These are phyloP conservation scores for Trichoderma asperelloides DNA, from an alignment of 495 filamentous ascomycete species.

Conservation along the genomic window DNA sequence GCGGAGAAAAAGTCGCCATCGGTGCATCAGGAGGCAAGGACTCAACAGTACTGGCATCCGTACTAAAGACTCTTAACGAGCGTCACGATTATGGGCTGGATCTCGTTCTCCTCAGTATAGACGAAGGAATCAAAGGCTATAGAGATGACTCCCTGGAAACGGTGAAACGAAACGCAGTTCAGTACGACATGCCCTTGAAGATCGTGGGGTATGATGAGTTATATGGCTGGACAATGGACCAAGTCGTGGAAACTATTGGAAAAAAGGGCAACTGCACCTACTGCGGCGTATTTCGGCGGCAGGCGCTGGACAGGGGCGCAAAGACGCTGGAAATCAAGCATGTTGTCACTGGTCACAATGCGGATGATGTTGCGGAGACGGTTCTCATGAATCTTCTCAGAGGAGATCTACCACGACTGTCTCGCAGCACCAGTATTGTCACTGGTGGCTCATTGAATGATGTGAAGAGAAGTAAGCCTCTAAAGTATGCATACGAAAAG, in stretches of 20 bases:
- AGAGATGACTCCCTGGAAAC: conserved; percentile 92
- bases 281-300: conserved; percentile 90
- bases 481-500: conserved; percentile 98
- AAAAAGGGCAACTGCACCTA: conserved; percentile 99
- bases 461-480: conserved; percentile 86
- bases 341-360: conserved; percentile 96
- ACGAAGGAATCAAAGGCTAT: conserved; percentile 96
- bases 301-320: conserved; percentile 89
- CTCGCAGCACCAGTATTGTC: conserved; percentile 85
- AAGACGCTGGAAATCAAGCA: conserved; percentile 81
- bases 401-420: conserved; percentile 80
- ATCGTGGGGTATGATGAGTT: conserved; percentile 91
- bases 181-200: conserved; percentile 83
- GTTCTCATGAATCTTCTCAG: conserved; percentile 94
- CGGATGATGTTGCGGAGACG: conserved; percentile 97
- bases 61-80: conserved; percentile 90
- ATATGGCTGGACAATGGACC: conserved; percentile 99
- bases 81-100: conserved; percentile 80
- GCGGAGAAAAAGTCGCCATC: conserved; percentile 83
- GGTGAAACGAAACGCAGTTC: conserved; percentile 83
- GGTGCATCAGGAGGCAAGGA: conserved; percentile 97
- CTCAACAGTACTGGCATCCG: conserved; percentile 89
- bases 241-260: conserved; percentile 88
- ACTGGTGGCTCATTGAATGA: conserved; percentile 66
- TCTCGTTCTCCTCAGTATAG: conserved; percentile 80